Evolutionary conservation across 495 filamentous ascomycete genomes (phyloP), one percentile per base, ranked within the genome.

Genomic region (Xylaria telfairii): DNA sequence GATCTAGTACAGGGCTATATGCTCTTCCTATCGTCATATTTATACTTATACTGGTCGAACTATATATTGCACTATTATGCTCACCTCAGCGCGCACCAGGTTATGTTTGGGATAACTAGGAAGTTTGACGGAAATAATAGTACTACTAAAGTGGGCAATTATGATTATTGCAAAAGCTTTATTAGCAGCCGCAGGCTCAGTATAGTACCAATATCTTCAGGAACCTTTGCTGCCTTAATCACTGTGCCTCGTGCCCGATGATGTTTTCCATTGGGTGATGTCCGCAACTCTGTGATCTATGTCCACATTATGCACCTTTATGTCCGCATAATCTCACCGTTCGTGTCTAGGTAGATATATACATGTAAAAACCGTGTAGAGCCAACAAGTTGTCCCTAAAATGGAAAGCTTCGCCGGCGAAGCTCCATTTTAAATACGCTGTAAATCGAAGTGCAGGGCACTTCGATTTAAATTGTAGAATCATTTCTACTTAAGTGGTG

Each of bases 81-180:
- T 41, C 61, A 19, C 37, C 37, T 17, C 61, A 64, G 24, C 61
- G 61, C 37, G 24, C 21, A 64, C 61, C 37, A 32, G 61, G 61
- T 30, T 64, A 64, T 64, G 61, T 64, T 44, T 64, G 61, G 41
- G 39, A 64, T 44, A 13, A 64, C 61, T 47, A 19, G 61, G 37
- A 47, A 47, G 26, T 30, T 15, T 17, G 21, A 64, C 21, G 26
- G 39, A 46, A 47, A 64, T 47, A 21, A 59, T 59, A 59, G 54
- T 59, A 59, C 46, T 49, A 12, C 28, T 32, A 26, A 51, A 51
- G 21, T 26, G 21, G 21, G 21, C 47, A 51, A 26, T 51, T 51
- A 51, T 51, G 47, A 51, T 51, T 51, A 26, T 21, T 51, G 47
- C 47, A 26, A 51, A 51, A 51, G 47, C 10, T 51, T 21, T 26